A percentile compares a stretch with the other conserved stretches of the same genome.
Conservation (phyloP, 192 early-diverging fungal species). For the Neocallimastix lanati region DNA sequence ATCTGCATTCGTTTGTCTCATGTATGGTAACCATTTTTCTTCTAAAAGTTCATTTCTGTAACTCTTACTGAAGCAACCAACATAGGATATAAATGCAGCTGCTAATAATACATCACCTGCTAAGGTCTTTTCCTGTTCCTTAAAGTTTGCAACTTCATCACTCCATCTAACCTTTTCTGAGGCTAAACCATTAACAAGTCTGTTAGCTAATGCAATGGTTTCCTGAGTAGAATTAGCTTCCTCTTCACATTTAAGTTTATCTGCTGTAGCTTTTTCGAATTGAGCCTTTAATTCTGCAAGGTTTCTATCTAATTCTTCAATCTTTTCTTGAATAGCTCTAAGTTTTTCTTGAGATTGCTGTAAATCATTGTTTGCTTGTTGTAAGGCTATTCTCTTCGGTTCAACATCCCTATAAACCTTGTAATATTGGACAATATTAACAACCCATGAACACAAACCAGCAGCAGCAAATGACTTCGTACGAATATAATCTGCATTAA, state of each 20-base stretch:
- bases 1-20: slow-evolving; percentile 17
- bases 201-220: slow-evolving; percentile 40
- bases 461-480: slow-evolving; percentile 46
- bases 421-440: slow-evolving; percentile 43
- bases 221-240: slow-evolving; percentile 42
- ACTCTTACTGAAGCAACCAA: slow-evolving; percentile 42
- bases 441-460: slow-evolving; percentile 41
- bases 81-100: slow-evolving; percentile 43
- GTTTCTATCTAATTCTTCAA: slow-evolving; percentile 37
- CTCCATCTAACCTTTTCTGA: slow-evolving; percentile 53
- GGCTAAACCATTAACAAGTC: slow-evolving; percentile 39
- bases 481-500: slow-evolving; percentile 43
- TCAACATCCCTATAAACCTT: slow-evolving; percentile 44
- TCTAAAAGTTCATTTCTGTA: slow-evolving; percentile 36
- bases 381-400: slow-evolving; percentile 38
- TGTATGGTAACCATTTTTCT: slow-evolving; percentile 33
- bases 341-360: slow-evolving; percentile 28
- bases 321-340: slow-evolving; percentile 36
- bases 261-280: slow-evolving; percentile 45
- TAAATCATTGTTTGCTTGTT: slow-evolving; percentile 32
- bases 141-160: slow-evolving; percentile 36
- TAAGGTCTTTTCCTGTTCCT: slow-evolving; percentile 47
- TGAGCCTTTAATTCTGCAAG: slow-evolving; percentile 36
- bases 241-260: slow-evolving; percentile 42
- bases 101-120: slow-evolving; percentile 39